Evolutionary conservation across 2,329 filamentous ascomycete species (phyloP).

Genomic region (Arthrinium phaeospermum): DNA sequence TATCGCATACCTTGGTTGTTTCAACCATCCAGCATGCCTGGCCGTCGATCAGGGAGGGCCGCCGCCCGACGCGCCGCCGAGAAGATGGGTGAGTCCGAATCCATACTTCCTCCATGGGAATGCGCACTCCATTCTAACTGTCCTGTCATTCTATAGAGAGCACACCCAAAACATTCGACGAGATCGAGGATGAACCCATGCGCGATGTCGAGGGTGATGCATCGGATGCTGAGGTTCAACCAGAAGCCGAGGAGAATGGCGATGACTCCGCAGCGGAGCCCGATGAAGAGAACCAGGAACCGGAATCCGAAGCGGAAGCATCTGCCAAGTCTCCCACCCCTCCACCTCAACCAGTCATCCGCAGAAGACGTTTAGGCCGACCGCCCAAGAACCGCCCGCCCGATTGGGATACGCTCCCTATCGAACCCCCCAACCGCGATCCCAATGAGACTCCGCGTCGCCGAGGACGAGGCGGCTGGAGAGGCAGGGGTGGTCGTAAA

Average conservation of each 20-base stretch:
- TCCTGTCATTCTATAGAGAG: constrained; percentile 19
- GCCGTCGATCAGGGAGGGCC: constrained; percentile 25
- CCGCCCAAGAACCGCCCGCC: constrained; percentile 85
- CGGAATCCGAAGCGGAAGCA: constrained; percentile 40
- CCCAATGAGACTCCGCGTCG: constrained; percentile 64
- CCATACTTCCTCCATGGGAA: not conserved
- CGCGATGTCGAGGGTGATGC: constrained; percentile 44
- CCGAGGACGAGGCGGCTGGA: constrained; percentile 74
- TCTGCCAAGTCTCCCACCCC: constrained; percentile 59
- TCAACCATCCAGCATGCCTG: constrained; percentile 5
- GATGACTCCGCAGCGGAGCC: constrained; percentile 37
- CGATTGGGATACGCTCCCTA: constrained; percentile 71
- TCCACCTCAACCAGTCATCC: constrained; percentile 66
- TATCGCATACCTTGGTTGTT: not conserved
- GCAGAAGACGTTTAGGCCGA: constrained; percentile 80
- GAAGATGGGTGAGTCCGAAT: constrained; percentile 23
- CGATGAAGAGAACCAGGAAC: constrained; percentile 48
- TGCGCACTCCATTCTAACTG: not conserved
- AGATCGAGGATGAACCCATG: constrained; percentile 43
- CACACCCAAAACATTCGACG: constrained; percentile 24
- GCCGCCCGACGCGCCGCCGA: constrained; percentile 25
- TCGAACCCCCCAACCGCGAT: constrained; percentile 60
- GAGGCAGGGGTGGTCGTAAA: constrained; percentile 67
- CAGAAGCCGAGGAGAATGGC: constrained; percentile 37
- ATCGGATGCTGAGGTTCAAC: constrained; percentile 35